phyloP scores from a whole-genome alignment of 192 early-diverging fungal genomes.

The Tieghemiomyces parasiticus region DNA sequence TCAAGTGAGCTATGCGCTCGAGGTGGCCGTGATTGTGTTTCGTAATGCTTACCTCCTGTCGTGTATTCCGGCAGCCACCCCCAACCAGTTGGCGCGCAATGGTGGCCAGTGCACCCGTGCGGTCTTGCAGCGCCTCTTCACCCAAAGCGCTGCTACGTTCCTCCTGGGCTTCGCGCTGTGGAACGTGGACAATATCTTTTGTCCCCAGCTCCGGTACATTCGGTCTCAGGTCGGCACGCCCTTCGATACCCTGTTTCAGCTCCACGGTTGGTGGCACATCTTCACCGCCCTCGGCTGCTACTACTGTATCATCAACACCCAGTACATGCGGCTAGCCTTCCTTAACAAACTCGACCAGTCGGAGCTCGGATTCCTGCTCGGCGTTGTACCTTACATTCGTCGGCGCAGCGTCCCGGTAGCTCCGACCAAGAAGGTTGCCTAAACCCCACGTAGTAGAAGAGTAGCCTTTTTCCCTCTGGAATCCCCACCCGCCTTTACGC shows the following conservation, averaged over 20 bases:
- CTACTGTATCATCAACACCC: slow-evolving; percentile 34
- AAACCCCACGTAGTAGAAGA: no score
- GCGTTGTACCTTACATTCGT: slow-evolving; percentile 29
- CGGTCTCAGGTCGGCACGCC: slow-evolving; percentile 30
- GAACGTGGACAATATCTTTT: slow-evolving; percentile 68
- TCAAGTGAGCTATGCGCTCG: slow-evolving; percentile 40
- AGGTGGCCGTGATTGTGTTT: slow-evolving; percentile 32
- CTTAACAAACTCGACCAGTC: slow-evolving; percentile 23
- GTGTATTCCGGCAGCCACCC: slow-evolving; percentile 14
- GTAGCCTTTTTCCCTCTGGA: no score
- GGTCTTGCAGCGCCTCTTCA: slow-evolving; percentile 10
- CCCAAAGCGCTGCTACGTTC: slow-evolving; percentile 23
- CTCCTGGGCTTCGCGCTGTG: slow-evolving; percentile 46
- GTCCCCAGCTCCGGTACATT: slow-evolving; percentile 32
- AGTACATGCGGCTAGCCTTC: slow-evolving; percentile 35
- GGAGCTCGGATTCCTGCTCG: slow-evolving; percentile 18
- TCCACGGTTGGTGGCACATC: slow-evolving; percentile 57
- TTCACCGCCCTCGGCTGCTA: slow-evolving; percentile 39
- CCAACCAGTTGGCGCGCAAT: not conserved
- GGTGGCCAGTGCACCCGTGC: not conserved
- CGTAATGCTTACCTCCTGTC: slow-evolving; percentile 27
- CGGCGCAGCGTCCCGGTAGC: no score
- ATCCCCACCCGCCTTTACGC: no score
- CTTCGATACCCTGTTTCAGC: slow-evolving; percentile 35
- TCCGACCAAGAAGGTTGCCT: no score